Evolutionary conservation across 139 green algal genomes (phyloP).

Genomic region (Yamagishiella unicocca): DNA sequence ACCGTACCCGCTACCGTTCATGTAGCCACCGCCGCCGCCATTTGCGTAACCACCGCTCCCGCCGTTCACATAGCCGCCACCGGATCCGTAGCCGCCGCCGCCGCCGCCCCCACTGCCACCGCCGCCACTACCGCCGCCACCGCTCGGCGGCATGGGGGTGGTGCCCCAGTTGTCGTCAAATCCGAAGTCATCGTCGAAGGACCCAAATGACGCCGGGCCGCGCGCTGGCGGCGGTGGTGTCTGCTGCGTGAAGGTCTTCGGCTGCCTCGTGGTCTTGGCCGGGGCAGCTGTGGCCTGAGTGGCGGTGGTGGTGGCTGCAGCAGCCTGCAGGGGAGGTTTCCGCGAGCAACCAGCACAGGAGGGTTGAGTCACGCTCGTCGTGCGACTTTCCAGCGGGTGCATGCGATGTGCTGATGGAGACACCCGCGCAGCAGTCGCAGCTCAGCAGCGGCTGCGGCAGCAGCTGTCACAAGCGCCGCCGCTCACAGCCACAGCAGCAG

Average conservation of each 20-base stretch:
- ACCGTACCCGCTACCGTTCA: not conserved
- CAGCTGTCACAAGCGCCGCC: too few species aligned
- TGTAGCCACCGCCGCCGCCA: not conserved
- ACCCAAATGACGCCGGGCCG: not conserved
- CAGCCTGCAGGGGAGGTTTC: too few species aligned
- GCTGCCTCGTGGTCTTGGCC: not conserved
- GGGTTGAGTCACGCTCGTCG: too few species aligned
- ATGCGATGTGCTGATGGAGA: too few species aligned
- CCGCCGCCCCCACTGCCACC: not conserved
- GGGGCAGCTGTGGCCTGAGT: not conserved
- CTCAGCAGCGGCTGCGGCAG: too few species aligned
- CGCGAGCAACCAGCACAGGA: too few species aligned
- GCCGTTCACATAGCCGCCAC: not conserved
- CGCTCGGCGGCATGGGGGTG: not conserved
- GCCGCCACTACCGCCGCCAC: constrained; percentile 2
- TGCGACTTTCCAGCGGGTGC: too few species aligned
- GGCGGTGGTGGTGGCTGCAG: too few species aligned
- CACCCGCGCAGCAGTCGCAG: too few species aligned
- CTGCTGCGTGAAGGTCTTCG: not conserved
- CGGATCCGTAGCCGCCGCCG: not conserved
- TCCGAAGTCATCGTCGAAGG: constrained; percentile 4
- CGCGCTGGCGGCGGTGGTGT: not conserved
- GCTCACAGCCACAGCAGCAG: too few species aligned
- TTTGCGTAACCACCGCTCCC: not conserved
- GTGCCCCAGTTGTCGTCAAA: constrained; percentile 24